These are phyloP conservation scores for Babesia gibsoni DNA, from an alignment of 169 alveolate genomes.

Conservation along the genomic window DNA sequence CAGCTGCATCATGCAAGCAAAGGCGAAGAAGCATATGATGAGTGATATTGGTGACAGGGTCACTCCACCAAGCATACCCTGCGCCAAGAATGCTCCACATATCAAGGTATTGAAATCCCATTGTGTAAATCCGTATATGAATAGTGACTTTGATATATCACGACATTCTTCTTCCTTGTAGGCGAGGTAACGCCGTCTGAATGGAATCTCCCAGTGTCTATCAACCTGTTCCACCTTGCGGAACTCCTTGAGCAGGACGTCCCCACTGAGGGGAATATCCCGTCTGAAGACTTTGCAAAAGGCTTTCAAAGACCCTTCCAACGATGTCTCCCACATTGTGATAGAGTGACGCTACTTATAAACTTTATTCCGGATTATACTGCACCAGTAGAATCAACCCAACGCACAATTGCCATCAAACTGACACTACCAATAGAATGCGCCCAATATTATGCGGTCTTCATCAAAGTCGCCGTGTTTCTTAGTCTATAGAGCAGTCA, in stretches of 20 bases:
- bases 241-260: constrained; percentile 1
- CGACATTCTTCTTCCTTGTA: constrained; percentile 27
- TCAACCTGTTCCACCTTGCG: constrained; percentile 16
- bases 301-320: background rate
- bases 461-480: too few relatives aligned
- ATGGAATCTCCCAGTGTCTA: constrained; percentile 24
- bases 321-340: too few relatives aligned
- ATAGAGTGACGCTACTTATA: too few relatives aligned
- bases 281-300: background rate
- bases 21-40: constrained; percentile 3
- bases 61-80: background rate
- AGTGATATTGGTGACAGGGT: background rate
- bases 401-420: too few relatives aligned
- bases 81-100: constrained; percentile 3
- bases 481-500: too few relatives aligned
- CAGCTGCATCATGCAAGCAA: background rate
- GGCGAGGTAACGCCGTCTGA: constrained; percentile 32
- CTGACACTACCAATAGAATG: too few relatives aligned
- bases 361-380: too few relatives aligned
- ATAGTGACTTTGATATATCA: background rate
- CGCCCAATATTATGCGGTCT: too few relatives aligned
- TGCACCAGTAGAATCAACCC: too few relatives aligned
- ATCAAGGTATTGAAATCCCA: constrained; percentile 47
- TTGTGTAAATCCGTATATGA: constrained; percentile 12
- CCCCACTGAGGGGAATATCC: background rate